Conservation (phyloP, 225 moss, liverwort and hornwort species). For the Physcomitrium patens region DNA sequence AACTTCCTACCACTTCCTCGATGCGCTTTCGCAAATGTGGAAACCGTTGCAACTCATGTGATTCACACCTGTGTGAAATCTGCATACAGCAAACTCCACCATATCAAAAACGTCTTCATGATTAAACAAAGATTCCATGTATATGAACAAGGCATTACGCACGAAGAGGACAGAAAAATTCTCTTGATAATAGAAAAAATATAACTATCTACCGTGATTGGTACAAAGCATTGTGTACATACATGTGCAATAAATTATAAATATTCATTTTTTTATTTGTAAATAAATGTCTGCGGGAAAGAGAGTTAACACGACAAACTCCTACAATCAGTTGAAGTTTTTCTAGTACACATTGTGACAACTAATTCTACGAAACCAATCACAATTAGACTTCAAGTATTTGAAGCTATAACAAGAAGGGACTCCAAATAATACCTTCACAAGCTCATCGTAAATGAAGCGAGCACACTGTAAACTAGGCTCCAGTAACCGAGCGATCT, state of each 20-base stretch:
- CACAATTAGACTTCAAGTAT: not conserved
- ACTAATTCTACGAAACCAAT: conserved; percentile 8
- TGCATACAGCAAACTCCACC: conserved; percentile 22
- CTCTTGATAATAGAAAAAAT: conserved; percentile 5
- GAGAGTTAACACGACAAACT: not conserved
- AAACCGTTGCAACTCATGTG: conserved; percentile 64
- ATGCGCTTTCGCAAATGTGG: conserved; percentile 79
- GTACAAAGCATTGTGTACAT: not conserved
- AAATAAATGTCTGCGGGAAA: not conserved
- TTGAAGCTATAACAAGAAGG: not conserved
- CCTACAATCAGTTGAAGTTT: conserved; percentile 13
- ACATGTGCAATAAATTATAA: not conserved
- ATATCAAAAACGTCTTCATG: not conserved
- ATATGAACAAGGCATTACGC: not conserved
- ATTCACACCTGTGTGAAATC: conserved; percentile 94
- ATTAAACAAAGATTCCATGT: no score
- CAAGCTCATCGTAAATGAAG: conserved; percentile 99
- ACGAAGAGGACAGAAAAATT: conserved; percentile 6
- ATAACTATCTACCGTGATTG: not conserved
- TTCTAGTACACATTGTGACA: not conserved
- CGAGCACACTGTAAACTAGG: conserved; percentile 98
- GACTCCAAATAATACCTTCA: conserved; percentile 62
- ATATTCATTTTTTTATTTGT: not conserved
- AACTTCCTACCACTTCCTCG: conserved; percentile 96
- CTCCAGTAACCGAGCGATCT: conserved; percentile 95